Evolutionary conservation across 768 basidiomycete species (phyloP), one percentile per base, ranked within the genome.

Genomic region (Lactarius vividus): DNA sequence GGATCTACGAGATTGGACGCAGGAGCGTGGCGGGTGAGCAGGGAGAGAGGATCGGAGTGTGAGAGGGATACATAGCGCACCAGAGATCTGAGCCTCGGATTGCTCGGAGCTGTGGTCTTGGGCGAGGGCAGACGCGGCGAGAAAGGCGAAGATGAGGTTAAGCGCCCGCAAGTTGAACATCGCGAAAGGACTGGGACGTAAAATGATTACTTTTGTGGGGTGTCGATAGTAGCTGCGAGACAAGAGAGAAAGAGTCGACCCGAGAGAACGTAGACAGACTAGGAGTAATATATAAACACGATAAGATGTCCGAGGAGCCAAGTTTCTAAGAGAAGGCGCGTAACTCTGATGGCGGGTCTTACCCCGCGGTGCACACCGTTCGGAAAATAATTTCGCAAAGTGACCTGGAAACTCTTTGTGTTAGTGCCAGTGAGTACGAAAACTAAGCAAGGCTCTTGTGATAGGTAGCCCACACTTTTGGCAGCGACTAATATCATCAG

Each of bases 11-110:
- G 0, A 44, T n/a, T n/a, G n/a, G n/a, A n/a, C n/a, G n/a, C n/a
- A 4, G 11, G 49, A 15, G 10, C 13, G 37, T 39, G 3, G 3
- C 7, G 35, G 33, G 23, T 49, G 18, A n/a, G 26, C 0, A n/a
- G 23, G 28, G 28, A 31, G 5, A 8, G 23, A n/a, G 13, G 28
- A 29, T 3, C 6, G 11, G 52, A 8, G 31, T 28, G 15, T 9
- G 16, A 39, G n/a, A 5, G 33, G 13, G 23, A 4, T 23, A 35
- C 15, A 18, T 31, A 2, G 33, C 62, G 40, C 23, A 69, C 69
- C 69, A 2, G 28, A 29, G 11, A 68, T 68, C 28, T 68, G 37
- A 1, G 67, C 63, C 61, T 70, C 67, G 20, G 67, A 61, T n/a
- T 64, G 42, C 63, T 70, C 69, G 23, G 54, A 42, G 15, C 18